Percentiles rank a stretch among this genome's conserved stretches.
Conservation (phyloP, 208 protist genomes). For the Naegleria fowleri region DNA sequence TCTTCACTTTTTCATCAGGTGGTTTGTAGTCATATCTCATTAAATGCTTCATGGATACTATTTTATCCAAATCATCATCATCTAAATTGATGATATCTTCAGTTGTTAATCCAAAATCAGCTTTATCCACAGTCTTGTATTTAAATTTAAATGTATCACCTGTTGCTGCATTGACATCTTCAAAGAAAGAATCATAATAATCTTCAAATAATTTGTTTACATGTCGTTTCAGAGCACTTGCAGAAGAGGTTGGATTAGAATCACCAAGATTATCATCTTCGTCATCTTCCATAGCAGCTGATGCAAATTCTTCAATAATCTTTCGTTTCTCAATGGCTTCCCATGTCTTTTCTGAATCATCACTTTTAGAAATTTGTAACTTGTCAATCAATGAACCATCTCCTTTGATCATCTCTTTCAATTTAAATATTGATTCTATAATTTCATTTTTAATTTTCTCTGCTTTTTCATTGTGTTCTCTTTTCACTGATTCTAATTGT, state of each 20-base stretch:
- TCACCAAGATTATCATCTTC: not conserved
- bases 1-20: not conserved
- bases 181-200: slow-evolving; percentile 16
- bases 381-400: not conserved
- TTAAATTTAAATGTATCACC: slow-evolving; percentile 13
- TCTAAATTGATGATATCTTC: not conserved
- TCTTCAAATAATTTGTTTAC: not conserved
- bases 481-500: not conserved
- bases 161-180: not conserved
- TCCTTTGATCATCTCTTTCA: not conserved
- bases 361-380: not conserved
- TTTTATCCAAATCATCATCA: slow-evolving; percentile 18
- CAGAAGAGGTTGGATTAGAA: not conserved
- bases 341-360: not conserved
- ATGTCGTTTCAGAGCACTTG: not conserved
- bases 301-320: not conserved
- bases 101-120: not conserved
- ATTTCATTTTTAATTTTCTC: not conserved
- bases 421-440: not conserved
- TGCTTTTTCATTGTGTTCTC: not conserved
- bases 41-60: not conserved
- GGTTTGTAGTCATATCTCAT: not conserved
- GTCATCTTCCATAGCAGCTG: not conserved
- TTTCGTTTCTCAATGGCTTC: not conserved
- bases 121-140: slow-evolving; percentile 9